Evolutionary conservation across 2,329 filamentous ascomycete species (phyloP).

Genomic region (Neofusicoccum laricinum): DNA sequence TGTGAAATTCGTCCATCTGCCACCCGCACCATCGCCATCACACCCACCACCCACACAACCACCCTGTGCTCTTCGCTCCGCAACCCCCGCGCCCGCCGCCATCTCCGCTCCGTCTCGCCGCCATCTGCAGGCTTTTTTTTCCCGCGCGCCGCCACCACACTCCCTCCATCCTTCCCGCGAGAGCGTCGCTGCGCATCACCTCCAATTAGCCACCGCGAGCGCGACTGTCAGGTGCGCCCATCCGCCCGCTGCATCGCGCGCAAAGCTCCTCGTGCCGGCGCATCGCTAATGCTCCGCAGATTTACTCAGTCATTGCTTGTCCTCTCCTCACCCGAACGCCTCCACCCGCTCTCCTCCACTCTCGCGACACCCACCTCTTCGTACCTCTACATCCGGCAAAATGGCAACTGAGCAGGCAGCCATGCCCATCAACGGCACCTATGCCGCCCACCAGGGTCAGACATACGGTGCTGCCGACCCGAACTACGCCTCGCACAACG

Average conservation of each 20-base stretch:
- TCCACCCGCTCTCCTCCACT: neutral
- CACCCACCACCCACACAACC: conserved; percentile 12
- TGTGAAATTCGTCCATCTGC: conserved; percentile 15
- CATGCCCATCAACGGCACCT: conserved; percentile 49
- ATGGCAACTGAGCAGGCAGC: conserved; percentile 41
- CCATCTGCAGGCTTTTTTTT: neutral
- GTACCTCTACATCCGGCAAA: neutral
- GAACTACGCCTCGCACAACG: conserved; percentile 29
- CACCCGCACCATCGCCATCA: conserved; percentile 3
- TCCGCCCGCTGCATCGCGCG: conserved; percentile 1
- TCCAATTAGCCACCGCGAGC: conserved; percentile 3
- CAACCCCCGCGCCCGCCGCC: neutral
- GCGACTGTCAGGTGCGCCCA: conserved; percentile 12
- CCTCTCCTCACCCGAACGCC: neutral
- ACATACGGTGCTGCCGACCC: conserved; percentile 38
- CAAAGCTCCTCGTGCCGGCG: neutral
- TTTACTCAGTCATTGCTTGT: neutral
- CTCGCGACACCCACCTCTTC: neutral
- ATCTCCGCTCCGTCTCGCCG: conserved; percentile 3
- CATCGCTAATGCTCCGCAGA: neutral
- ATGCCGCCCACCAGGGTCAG: conserved; percentile 38
- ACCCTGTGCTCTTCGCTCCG: conserved; percentile 4
- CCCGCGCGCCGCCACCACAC: neutral
- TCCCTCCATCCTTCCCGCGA: neutral
- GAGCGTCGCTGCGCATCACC: conserved; percentile 4